Base-by-base conservation (phyloP, 495 filamentous ascomycete species). In the Lophium mytilinum region DNA sequence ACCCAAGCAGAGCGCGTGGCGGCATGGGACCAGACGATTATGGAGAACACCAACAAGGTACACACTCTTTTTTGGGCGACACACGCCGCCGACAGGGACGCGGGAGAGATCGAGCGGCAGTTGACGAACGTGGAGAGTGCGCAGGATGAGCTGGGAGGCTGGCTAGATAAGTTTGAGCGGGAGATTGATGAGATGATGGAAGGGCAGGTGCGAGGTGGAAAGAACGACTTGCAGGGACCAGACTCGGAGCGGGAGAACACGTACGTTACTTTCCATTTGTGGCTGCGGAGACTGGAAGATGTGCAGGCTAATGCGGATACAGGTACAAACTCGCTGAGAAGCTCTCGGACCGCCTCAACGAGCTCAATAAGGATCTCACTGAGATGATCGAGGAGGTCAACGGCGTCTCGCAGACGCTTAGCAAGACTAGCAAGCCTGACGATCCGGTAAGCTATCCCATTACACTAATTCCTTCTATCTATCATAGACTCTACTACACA, bases 351-450 rank as follows among this genome's bases (percentile, higher is more conserved):
- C 80, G 83, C 51, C 70, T 97, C 64, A 88, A 90, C 41, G 87
- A 90, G 53, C 94, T 95, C 86, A 89, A 89, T 70, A 89, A 86
- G 69, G 90, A 95, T 69, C 74, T 97, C 50, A 79, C 79, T 40
- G 88, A 85, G 72, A 96, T 99, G 90, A 95, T 99, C 66, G 90
- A 95, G 66, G 93, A 96, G 71, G 93, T 97, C 66, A 99, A 99
- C 66, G 81, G 82, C 55, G 89, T 90, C 47, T 89, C 85, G 9
- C 77, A 86, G 24, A 86, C 81, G 5, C 75, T 99, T 58, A 91
- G 82, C 77, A 93, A 92, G 78, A 90, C 85, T 42, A 86, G 77
- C 71, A 92, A 90, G 70, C 77, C 86, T 41, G 90, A 95, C 71
- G 92, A 96, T 75, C 92, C 90, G 62, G 91, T 95, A 81, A 70